Evolutionary conservation across 768 basidiomycete genomes (phyloP).

Genomic region (Xanthoconium purpureum): DNA sequence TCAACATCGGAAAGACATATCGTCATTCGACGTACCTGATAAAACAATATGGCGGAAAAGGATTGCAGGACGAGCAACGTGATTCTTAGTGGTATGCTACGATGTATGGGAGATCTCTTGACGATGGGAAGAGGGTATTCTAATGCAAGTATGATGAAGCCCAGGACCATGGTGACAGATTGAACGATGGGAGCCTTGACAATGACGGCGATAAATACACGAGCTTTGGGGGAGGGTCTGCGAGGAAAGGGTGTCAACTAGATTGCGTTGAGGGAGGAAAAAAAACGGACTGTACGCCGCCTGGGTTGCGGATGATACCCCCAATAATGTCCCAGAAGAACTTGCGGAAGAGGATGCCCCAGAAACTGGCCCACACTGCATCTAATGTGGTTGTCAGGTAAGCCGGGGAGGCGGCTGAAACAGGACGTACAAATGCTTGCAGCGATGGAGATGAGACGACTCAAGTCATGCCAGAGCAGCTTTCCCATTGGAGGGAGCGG

Average conservation of each 20-base stretch:
- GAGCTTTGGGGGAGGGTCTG: constrained; percentile 59
- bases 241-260: background rate
- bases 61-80: constrained; percentile 63
- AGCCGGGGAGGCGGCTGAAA: background rate
- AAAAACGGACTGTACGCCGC: constrained; percentile 69
- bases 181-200: constrained; percentile 78
- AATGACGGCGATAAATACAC: constrained; percentile 68
- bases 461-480: constrained; percentile 78
- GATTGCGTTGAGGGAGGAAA: background rate
- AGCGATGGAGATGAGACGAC: constrained; percentile 64
- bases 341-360: constrained; percentile 82
- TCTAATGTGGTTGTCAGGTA: constrained; percentile 41
- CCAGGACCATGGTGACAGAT: constrained; percentile 60
- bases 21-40: constrained; percentile 57
- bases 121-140: constrained; percentile 68
- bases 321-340: constrained; percentile 97
- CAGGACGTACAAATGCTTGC: constrained; percentile 66
- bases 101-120: constrained; percentile 55
- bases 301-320: constrained; percentile 72
- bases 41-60: constrained; percentile 63
- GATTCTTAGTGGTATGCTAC: constrained; percentile 61
- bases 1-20: background rate
- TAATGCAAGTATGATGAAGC: constrained; percentile 55
- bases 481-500: constrained; percentile 57
- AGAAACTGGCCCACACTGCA: constrained; percentile 78